Conservation (phyloP, 2,329 filamentous ascomycete species). For the Peltaster fructicola region DNA sequence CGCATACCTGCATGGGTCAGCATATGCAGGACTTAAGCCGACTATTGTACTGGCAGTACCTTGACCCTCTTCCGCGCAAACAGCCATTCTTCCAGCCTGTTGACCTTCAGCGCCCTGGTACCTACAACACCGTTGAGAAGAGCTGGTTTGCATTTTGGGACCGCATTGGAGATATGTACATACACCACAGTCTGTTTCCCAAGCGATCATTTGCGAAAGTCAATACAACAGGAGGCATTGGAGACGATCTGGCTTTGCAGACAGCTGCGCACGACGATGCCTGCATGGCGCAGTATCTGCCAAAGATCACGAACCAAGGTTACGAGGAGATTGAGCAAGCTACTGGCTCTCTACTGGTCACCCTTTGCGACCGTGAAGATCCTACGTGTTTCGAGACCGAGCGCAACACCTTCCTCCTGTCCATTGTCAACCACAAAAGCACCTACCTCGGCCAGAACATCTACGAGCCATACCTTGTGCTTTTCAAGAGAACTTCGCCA, state of each 20-base stretch:
- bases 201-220: slow-evolving; percentile 34
- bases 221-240: slow-evolving; percentile 27
- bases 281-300: too few species aligned
- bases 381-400: slow-evolving; percentile 24
- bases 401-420: slow-evolving; percentile 37
- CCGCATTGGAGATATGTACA: slow-evolving; percentile 25
- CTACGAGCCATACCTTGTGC: too few species aligned
- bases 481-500: too few species aligned
- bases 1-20: slow-evolving; percentile 38
- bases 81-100: slow-evolving; percentile 20
- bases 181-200: slow-evolving; percentile 36
- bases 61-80: neutral
- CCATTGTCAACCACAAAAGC: slow-evolving; percentile 22
- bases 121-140: slow-evolving; percentile 35
- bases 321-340: too few species aligned
- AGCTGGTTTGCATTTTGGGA: slow-evolving; percentile 49
- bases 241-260: slow-evolving; percentile 28
- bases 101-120: slow-evolving; percentile 34
- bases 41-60: slow-evolving; percentile 24
- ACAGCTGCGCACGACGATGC: slow-evolving; percentile 22
- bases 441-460: slow-evolving; percentile 15
- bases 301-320: too few species aligned
- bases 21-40: slow-evolving; percentile 37
- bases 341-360: slow-evolving; percentile 40
- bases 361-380: slow-evolving; percentile 34